Conservation (phyloP, 208 protist species). For the Trypanosoma brucei region DNA sequence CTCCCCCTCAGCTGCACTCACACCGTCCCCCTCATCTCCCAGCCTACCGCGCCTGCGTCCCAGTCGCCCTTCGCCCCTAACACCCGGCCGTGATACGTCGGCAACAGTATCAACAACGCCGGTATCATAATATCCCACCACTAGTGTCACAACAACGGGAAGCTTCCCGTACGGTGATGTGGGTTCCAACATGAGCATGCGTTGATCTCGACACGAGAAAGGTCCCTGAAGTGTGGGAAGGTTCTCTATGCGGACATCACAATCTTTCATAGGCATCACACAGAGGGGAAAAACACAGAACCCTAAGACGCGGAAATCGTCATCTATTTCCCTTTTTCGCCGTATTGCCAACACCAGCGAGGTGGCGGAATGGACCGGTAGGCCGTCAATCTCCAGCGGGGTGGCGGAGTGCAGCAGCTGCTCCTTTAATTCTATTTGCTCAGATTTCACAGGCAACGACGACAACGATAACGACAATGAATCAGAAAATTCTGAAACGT, state of each 20-base stretch:
- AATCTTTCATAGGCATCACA: conserved; percentile 83
- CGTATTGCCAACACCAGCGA: conserved; percentile 84
- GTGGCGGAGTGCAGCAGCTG: conserved; percentile 42
- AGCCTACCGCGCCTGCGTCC: background rate
- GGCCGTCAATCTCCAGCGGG: conserved; percentile 57
- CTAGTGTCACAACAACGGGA: conserved; percentile 69
- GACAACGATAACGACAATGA: background rate
- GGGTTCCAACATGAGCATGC: conserved; percentile 77
- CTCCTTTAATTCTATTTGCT: background rate
- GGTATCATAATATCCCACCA: conserved; percentile 75
- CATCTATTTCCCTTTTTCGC: conserved; percentile 30
- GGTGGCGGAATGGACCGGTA: conserved; percentile 79
- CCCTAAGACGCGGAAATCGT: conserved; percentile 55
- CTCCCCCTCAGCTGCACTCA: background rate
- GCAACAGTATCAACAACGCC: background rate
- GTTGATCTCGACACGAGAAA: conserved; percentile 82
- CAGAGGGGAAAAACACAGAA: conserved; percentile 87
- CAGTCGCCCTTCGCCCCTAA: background rate
- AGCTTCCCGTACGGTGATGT: conserved; percentile 74
- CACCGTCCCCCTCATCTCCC: background rate
- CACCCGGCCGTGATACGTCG: background rate
- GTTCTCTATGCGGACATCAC: conserved; percentile 78
- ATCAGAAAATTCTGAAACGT: background rate
- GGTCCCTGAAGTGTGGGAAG: conserved; percentile 75
- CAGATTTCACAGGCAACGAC: background rate